Evolutionary conservation across 495 filamentous ascomycete species (phyloP).

Genomic region (Parmelia sp.): DNA sequence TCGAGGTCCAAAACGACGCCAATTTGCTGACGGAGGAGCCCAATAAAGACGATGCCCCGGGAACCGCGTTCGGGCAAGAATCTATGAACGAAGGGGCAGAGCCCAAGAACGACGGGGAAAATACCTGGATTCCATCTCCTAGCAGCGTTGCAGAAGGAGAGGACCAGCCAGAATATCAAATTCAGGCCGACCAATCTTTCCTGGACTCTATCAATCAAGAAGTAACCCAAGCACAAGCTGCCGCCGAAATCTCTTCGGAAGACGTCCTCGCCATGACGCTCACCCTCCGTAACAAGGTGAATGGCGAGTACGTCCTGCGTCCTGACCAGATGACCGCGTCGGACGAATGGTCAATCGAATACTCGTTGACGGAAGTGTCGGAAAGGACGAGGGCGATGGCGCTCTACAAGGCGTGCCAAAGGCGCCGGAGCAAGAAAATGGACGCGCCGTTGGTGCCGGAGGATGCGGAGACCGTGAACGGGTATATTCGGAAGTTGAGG

Average conservation of each 20-base stretch:
- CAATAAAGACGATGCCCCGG: neutral
- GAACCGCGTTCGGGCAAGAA: neutral
- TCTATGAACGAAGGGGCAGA: constrained; percentile 18
- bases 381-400: constrained; percentile 31
- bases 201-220: constrained; percentile 20
- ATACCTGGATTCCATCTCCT: neutral
- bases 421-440: constrained; percentile 46
- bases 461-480: constrained; percentile 33
- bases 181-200: constrained; percentile 26
- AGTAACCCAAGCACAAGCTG: neutral
- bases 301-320: constrained; percentile 56
- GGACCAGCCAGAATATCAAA: constrained; percentile 16
- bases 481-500: constrained; percentile 40
- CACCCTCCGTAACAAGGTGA: constrained; percentile 64
- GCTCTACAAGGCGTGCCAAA: constrained; percentile 46
- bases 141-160: neutral
- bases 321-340: constrained; percentile 43
- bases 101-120: constrained; percentile 9
- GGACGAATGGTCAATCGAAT: constrained; percentile 72
- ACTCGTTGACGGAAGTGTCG: constrained; percentile 56
- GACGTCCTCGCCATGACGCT: constrained; percentile 60
- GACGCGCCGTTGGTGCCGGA: constrained; percentile 25
- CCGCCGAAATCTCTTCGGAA: constrained; percentile 2
- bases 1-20: neutral
- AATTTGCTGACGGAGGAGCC: constrained; percentile 22